These are phyloP conservation scores for Mortierella sp. DNA, from an alignment of 371 early-diverging fungal genomes.

Conservation along the genomic window DNA sequence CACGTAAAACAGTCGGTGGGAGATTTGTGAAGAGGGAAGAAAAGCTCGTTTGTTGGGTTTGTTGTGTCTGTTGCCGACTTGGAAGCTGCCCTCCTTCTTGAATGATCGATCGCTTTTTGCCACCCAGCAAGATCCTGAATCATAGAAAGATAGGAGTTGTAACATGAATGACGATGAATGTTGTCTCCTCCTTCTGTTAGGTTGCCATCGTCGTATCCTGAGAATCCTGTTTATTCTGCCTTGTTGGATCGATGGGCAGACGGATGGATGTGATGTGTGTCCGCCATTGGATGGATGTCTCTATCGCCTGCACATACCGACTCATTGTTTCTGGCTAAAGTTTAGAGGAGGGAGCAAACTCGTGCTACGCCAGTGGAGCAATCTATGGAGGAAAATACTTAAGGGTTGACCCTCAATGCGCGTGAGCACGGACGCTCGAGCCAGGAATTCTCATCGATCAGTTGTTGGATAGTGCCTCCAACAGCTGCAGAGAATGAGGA, in stretches of 20 bases:
- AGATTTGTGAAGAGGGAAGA: no score
- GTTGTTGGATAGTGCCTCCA: constrained; percentile 32
- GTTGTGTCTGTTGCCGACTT: no score
- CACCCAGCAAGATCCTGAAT: background rate
- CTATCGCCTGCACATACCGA: constrained; percentile 26
- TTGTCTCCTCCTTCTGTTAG: background rate
- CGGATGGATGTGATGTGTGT: constrained; percentile 6
- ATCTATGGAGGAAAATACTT: background rate
- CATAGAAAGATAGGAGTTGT: no score
- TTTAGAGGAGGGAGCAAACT: constrained; percentile 28
- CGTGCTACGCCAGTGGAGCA: background rate
- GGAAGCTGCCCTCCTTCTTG: no score
- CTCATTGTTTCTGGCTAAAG: constrained; percentile 33
- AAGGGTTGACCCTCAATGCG: background rate
- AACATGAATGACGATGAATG: background rate
- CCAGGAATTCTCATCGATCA: constrained; percentile 41
- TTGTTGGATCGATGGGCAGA: constrained; percentile 16
- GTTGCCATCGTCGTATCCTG: no score
- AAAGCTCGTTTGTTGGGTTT: no score
- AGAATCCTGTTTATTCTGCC: background rate
- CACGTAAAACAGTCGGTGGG: no score
- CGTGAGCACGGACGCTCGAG: no score
- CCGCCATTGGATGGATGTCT: constrained; percentile 2
- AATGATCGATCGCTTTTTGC: no score
- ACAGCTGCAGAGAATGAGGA: constrained; percentile 32